Evolutionary conservation across 1,284 basidiomycete species (phyloP), one percentile per base, ranked within the genome.

Genomic region (Papiliotrema laurentii): DNA sequence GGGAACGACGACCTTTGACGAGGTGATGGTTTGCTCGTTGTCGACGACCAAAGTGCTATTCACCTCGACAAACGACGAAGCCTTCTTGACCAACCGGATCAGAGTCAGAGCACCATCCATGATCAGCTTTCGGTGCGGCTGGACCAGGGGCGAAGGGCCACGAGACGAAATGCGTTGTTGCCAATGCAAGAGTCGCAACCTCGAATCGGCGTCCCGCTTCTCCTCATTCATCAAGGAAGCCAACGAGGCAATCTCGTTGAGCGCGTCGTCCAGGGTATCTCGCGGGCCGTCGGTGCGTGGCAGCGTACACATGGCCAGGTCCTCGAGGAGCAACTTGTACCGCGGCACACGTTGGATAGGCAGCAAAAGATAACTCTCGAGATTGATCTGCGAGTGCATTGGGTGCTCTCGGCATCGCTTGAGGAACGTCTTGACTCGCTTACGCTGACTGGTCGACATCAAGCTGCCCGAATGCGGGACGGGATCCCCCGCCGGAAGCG

Each of bases 201-300:
- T 80, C 4, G 88, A 90, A 74, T 97, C 92, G 3, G 89, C 81
- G 62, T 96, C 92, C 16, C 92, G 83, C 73, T 96, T 96, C 57
- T 90, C 89, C 75, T 97, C 92, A 71, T 97, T 97, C 89, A 97
- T 94, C 64, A 88, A 87, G 47, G 83, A 89, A 6, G 92, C 91
- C 43, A 97, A 75, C 7, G 81, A 82, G 4, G 89, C 81, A 59
- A 97, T 94, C 71, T 93, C 88, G 22, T 81, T 77, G 47, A 94
- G 74, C 1, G 92, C 91, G 52, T 83, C 82, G 58, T 89, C 87
- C 42, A 97, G 77, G n/a, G 88, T 83, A 67, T 92, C 89, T 55
- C 56, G 33, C 1, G 54, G 56, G 83, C 83, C 74, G 80, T 79
- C 65, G 78, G 82, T 81, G 51, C 81, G 80, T 36, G 87, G 85